A percentile compares a stretch with the other conserved stretches of the same genome.
phyloP scores from a whole-genome alignment of 1,139 yeast genomes.

The Nakaseomyces glabratus region DNA sequence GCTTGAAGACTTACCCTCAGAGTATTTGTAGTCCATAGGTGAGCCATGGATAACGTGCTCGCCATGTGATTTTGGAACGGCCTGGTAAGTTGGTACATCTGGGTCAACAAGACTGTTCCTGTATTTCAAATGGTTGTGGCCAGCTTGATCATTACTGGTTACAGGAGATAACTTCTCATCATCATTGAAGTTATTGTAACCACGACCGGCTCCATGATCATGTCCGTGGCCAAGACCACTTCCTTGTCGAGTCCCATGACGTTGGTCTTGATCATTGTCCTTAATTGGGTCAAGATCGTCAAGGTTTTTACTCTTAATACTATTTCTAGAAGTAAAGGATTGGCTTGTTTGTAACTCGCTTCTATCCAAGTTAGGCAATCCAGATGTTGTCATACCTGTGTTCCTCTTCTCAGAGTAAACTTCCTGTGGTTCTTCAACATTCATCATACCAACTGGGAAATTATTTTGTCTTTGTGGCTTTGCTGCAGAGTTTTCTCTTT shows the following conservation, averaged over 20 bases:
- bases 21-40: constrained; percentile 5
- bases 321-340: constrained; percentile 3
- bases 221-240: background rate
- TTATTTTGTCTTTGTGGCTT: background rate
- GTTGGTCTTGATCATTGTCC: too few relatives aligned
- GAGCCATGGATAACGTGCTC: constrained; percentile 2
- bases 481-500: background rate
- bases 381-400: too few relatives aligned
- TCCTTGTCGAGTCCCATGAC: too few relatives aligned
- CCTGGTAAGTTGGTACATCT: constrained; percentile 2
- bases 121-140: constrained; percentile 1
- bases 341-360: too few relatives aligned
- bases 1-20: too few relatives aligned
- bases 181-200: background rate
- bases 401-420: too few relatives aligned
- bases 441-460: background rate
- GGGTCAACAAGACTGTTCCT: constrained; percentile 5
- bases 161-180: too few relatives aligned
- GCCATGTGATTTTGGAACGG: background rate
- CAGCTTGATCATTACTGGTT: too few relatives aligned
- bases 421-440: constrained; percentile 1
- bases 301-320: constrained; percentile 3
- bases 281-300: background rate
- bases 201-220: background rate
- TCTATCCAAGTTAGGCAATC: too few relatives aligned